A percentile compares a stretch with the other conserved stretches of the same genome.
Conservation (phyloP, 176 grass and related monocot genomes). For the Hordeum marinum region DNA sequence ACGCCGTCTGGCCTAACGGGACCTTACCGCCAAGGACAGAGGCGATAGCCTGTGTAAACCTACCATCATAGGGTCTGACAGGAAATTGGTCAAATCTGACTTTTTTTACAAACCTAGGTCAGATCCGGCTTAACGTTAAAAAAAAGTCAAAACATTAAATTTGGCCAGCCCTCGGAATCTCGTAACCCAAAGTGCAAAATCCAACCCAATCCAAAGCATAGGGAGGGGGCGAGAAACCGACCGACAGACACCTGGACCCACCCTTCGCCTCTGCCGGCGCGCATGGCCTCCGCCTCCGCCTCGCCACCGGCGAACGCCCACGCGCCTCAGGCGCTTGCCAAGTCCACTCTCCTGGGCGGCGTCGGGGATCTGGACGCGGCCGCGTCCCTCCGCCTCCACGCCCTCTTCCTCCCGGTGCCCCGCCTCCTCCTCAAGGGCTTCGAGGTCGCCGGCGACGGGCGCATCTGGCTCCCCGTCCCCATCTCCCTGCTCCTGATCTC, state of each 20-base stretch:
- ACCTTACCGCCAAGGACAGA: no score
- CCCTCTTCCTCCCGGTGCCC: conserved; percentile 61
- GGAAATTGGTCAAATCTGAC: no score
- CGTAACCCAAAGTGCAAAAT: no score
- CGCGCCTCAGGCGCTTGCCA: not conserved
- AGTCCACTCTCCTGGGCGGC: conserved; percentile 23
- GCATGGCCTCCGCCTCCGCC: conserved; percentile 16
- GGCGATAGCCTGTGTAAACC: no score
- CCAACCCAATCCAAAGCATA: no score
- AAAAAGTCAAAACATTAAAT: no score
- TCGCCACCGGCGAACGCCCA: not conserved
- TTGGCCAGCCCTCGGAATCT: no score
- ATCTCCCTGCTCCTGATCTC: conserved; percentile 60
- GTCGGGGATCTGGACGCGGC: conserved; percentile 40
- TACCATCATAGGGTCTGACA: no score
- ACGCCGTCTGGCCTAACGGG: no score
- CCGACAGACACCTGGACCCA: not conserved
- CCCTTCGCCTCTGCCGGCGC: conserved; percentile 1
- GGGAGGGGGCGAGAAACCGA: not conserved
- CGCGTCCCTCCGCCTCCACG: conserved; percentile 59
- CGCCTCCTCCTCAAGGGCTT: conserved; percentile 83
- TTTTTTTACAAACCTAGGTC: no score
- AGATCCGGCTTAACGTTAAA: no score
- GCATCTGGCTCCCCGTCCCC: conserved; percentile 80
- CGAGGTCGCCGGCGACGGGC: conserved; percentile 79